phyloP scores from a whole-genome alignment of 2,329 filamentous ascomycete genomes.

The Aspergillus tanneri region DNA sequence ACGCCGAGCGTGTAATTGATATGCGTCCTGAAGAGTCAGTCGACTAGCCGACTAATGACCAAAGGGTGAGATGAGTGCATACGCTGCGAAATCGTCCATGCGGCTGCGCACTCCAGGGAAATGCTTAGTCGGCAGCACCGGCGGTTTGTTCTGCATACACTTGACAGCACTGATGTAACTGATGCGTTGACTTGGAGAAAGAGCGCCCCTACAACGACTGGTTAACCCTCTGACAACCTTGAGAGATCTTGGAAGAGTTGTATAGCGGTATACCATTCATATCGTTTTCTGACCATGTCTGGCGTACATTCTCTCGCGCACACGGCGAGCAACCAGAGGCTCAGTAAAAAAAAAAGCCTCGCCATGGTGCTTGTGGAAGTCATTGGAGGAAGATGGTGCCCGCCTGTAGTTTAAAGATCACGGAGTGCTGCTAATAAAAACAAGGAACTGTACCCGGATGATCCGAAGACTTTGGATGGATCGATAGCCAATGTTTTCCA shows the following conservation, averaged over 20 bases:
- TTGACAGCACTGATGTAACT: conserved; percentile 4
- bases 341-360: not conserved
- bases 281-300: not conserved
- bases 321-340: not conserved
- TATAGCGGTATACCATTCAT: not conserved
- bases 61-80: not conserved
- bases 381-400: too few species aligned
- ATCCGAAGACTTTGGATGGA: not conserved
- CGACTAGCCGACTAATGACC: not conserved
- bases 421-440: not conserved
- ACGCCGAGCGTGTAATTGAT: not conserved
- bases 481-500: not conserved
- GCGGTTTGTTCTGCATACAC: conserved; percentile 7
- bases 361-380: not conserved
- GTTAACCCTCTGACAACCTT: too few species aligned
- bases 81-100: conserved; percentile 7
- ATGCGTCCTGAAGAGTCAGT: not conserved
- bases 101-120: conserved; percentile 1
- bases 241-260: too few species aligned
- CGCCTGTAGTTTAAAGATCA: too few species aligned
- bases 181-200: not conserved
- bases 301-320: not conserved
- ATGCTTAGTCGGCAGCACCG: not conserved
- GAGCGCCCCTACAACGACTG: not conserved
- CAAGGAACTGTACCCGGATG: not conserved